These are phyloP conservation scores for Fusarium nelsonii DNA, from an alignment of 2,329 filamentous ascomycete genomes.

Conservation along the genomic window DNA sequence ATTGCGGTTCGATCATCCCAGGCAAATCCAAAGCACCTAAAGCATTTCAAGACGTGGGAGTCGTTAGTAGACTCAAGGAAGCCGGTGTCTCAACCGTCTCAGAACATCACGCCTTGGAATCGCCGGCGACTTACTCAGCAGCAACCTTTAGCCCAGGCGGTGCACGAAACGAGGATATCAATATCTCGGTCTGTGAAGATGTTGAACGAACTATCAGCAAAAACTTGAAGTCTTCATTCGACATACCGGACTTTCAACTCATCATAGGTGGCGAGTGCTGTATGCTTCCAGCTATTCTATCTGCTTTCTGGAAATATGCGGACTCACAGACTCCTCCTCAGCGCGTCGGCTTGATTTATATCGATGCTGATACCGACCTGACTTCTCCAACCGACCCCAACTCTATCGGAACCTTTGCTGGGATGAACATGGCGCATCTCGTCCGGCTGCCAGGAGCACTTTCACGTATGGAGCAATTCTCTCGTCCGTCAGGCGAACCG, in stretches of 20 bases:
- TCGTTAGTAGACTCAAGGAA: conserved; percentile 5
- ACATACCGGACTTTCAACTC: conserved; percentile 23
- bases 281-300: conserved; percentile 36
- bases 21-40: conserved; percentile 43
- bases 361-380: conserved; percentile 43
- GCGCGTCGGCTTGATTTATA: conserved; percentile 40
- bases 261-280: conserved; percentile 40
- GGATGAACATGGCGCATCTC: conserved; percentile 43
- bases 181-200: conserved; percentile 30
- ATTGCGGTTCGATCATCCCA: conserved; percentile 42
- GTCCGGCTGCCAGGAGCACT: conserved; percentile 22
- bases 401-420: conserved; percentile 38
- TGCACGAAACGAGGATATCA: conserved; percentile 31
- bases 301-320: conserved; percentile 27
- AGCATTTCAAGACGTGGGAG: conserved; percentile 33
- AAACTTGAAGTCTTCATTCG: background rate
- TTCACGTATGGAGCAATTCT: conserved; percentile 35
- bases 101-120: conserved; percentile 24
- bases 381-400: conserved; percentile 31
- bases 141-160: conserved; percentile 15
- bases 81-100: conserved; percentile 2
- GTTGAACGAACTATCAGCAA: conserved; percentile 10
- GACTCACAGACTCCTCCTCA: background rate
- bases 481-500: conserved; percentile 26
- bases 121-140: conserved; percentile 19